phyloP scores from a whole-genome alignment of 805 yeast species.

The Starmerella khaoyaiensis region DNA sequence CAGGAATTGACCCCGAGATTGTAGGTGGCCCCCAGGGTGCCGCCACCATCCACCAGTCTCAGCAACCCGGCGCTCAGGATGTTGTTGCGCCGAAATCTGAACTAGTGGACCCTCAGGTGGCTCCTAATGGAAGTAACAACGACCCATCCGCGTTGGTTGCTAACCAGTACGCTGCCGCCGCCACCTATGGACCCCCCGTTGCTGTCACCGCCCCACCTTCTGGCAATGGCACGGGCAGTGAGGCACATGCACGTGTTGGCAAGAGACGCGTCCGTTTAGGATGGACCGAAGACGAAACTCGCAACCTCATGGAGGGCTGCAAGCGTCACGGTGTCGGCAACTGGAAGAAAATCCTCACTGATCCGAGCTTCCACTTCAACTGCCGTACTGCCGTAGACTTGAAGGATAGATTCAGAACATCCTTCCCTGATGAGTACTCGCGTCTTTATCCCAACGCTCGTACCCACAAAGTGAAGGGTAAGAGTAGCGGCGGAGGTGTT shows the following conservation, averaged over 20 bases:
- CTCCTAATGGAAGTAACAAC: conserved; percentile 9
- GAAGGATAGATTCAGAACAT: conserved; percentile 35
- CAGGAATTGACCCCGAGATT: conserved; percentile 27
- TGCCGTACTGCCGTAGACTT: conserved; percentile 36
- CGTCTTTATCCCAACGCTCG: conserved; percentile 35
- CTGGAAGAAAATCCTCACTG: conserved; percentile 36
- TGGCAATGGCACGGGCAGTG: conserved; percentile 5
- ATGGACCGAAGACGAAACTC: conserved; percentile 35
- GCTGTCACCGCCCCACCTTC: conserved; percentile 14
- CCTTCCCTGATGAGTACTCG: conserved; percentile 35
- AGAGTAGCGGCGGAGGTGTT: conserved; percentile 12
- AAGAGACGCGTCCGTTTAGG: conserved; percentile 29
- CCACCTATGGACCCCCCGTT: conserved; percentile 20
- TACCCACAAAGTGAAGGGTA: conserved; percentile 31
- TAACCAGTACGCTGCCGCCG: conserved; percentile 21
- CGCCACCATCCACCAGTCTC: conserved; percentile 12
- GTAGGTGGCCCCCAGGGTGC: conserved; percentile 24
- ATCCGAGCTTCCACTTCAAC: conserved; percentile 31
- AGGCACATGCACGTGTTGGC: conserved; percentile 23
- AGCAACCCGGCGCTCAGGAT: conserved; percentile 13
- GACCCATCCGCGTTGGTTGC: conserved; percentile 13
- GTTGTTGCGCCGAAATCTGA: conserved; percentile 4
- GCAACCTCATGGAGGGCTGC: conserved; percentile 34
- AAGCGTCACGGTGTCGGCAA: conserved; percentile 34
- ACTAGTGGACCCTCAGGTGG: conserved; percentile 6